phyloP scores from a whole-genome alignment of 768 basidiomycete genomes.

The Phlebiopsis flavidoalba region DNA sequence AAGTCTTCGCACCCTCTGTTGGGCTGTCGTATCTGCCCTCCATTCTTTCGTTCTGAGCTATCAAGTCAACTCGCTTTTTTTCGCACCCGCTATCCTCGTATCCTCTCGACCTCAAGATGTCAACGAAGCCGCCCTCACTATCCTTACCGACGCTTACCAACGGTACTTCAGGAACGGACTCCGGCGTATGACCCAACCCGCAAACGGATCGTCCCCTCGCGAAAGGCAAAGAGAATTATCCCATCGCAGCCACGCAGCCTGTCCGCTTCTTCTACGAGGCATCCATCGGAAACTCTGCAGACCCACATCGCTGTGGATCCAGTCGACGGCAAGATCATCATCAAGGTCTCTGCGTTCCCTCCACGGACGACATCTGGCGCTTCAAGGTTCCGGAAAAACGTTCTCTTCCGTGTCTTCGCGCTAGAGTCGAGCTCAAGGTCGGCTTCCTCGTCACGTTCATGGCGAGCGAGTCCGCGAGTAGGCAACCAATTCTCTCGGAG shows the following conservation, averaged over 20 bases:
- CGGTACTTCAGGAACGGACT: constrained; percentile 10
- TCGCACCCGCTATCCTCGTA: background rate
- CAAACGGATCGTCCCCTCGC: constrained; percentile 9
- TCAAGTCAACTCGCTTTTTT: background rate
- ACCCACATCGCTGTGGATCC: constrained; percentile 26
- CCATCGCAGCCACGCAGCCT: background rate
- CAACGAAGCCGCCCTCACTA: constrained; percentile 4
- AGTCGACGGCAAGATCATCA: constrained; percentile 28
- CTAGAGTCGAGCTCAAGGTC: constrained; percentile 29
- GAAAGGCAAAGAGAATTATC: constrained; percentile 12
- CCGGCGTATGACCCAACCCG: constrained; percentile 11
- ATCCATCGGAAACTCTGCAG: background rate
- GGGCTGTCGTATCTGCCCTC: background rate
- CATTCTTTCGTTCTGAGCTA: background rate
- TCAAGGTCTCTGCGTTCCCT: constrained; percentile 37
- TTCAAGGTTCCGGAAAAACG: constrained; percentile 29
- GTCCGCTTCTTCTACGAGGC: background rate
- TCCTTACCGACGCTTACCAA: constrained; percentile 14
- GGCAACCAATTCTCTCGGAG: constrained; percentile 25
- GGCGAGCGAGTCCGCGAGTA: constrained; percentile 12
- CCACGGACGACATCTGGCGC: constrained; percentile 36
- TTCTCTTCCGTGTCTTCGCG: constrained; percentile 27
- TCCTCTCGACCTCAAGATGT: constrained; percentile 1
- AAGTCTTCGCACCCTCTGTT: background rate
- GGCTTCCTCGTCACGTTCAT: constrained; percentile 31